Evolutionary conservation across 805 yeast genomes (phyloP), one percentile per base, ranked within the genome.

Genomic region (Barnettozyma sp.): DNA sequence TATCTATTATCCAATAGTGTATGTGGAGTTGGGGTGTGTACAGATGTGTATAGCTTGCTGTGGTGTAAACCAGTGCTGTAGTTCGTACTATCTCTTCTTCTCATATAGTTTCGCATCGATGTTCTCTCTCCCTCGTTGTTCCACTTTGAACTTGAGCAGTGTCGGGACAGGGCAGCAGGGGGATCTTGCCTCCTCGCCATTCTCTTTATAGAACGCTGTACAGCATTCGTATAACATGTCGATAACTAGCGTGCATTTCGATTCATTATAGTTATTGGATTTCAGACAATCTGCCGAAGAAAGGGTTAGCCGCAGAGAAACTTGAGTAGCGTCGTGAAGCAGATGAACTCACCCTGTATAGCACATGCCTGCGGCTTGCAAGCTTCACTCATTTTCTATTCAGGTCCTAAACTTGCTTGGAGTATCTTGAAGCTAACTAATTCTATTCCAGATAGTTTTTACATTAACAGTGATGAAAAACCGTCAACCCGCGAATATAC

Each of bases 321-420:
- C n/a, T n/a, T n/a, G n/a, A n/a, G n/a, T n/a, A n/a, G n/a, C n/a
- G n/a, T n/a, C n/a, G n/a, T n/a, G n/a, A n/a, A n/a, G n/a, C n/a
- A n/a, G n/a, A n/a, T n/a, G n/a, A n/a, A 61, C 75, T 18, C 54
- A 73, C 79, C 66, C 56, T 84, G 94, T 26, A 85, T 85, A 3
- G 76, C 78, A 60, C 95, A 85, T 3, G 95, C 95, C 44, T 79
- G 70, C 6, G 82, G 69, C 52, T 82, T 82, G 58, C 95, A 85
- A 2, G 82, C 73, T 30, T 57, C 59, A n/a, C n/a, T n/a, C n/a
- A n/a, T n/a, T n/a, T n/a, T n/a, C n/a, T n/a, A n/a, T n/a, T n/a
- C n/a, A n/a, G n/a, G n/a, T n/a, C n/a, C n/a, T n/a, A n/a, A n/a
- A n/a, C n/a, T n/a, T n/a, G n/a, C n/a, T n/a, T n/a, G n/a, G n/a